Evolutionary conservation across 2,329 filamentous ascomycete species (phyloP).

Genomic region (Pestalotiopsis sp.): DNA sequence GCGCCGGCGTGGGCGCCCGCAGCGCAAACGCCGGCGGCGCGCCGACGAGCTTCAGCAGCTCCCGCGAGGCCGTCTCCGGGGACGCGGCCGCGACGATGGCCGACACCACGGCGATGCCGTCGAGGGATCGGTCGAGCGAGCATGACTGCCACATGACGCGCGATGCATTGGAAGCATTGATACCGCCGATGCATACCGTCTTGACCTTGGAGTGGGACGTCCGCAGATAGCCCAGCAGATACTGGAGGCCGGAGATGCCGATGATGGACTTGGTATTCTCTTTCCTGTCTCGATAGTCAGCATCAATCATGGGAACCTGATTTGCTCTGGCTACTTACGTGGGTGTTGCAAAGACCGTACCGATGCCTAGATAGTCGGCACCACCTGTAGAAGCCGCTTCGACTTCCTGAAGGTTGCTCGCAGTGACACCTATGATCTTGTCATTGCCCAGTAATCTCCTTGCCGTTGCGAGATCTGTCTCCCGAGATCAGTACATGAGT

Average conservation of each 20-base stretch:
- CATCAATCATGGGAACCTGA: too few relatives aligned
- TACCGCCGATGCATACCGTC: conserved; percentile 86
- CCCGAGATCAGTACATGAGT: conserved; percentile 7
- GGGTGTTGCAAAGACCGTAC: conserved; percentile 83
- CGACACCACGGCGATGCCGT: conserved; percentile 87
- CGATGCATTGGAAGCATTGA: conserved; percentile 77
- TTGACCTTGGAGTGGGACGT: conserved; percentile 47
- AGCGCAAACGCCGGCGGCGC: conserved; percentile 35
- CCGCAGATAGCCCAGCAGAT: conserved; percentile 66
- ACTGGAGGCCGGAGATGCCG: conserved; percentile 70
- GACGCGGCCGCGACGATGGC: conserved; percentile 78
- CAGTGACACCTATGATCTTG: conserved; percentile 87
- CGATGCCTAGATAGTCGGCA: conserved; percentile 91
- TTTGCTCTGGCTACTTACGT: conserved; percentile 55
- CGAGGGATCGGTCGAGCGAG: conserved; percentile 59
- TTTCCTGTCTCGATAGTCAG: conserved; percentile 57
- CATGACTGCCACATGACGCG: conserved; percentile 73
- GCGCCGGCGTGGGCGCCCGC: conserved; percentile 13
- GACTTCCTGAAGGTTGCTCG: conserved; percentile 76
- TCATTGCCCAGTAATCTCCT: conserved; percentile 72
- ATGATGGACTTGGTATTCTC: conserved; percentile 84
- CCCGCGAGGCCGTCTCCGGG: conserved; percentile 63
- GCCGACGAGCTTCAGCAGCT: conserved; percentile 61
- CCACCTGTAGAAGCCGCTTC: conserved; percentile 70
- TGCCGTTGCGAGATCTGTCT: conserved; percentile 62